Base-by-base conservation (phyloP, 768 basidiomycete species). In the Pulveroboletus sp. region DNA sequence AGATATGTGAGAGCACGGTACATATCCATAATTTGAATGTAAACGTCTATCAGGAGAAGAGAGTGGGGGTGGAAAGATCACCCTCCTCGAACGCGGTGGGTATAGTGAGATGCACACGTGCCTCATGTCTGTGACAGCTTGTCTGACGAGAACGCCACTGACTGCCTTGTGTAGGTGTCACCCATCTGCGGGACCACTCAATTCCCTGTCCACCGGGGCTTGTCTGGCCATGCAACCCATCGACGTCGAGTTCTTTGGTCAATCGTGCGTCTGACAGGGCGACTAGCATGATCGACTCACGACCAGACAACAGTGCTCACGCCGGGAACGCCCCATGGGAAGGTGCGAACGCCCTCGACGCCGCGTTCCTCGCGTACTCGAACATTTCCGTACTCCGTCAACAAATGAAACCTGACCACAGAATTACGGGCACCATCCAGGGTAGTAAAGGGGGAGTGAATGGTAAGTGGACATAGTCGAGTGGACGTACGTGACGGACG, bases 321-420 rank as follows among this genome's bases (percentile, higher is more conserved):
- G 89, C 89, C 14, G 84, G 82, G n/a, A 78, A 76, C 31, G 79
- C 86, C 10, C 90, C 90, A 4, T 93, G 91, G 82, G 88, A 93
- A 66, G 91, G 86, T 21, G 78, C 77, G 37, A 93, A 93, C 60
- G 89, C 91, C 11, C 77, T 91, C 39, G 93, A 94, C 60, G 93
- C 93, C 0, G 91, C 91, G 1, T 86, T 93, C 63, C 69, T 90
- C 8, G 86, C 90, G 0, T 93, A 94, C 65, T 81, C 83, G 8
- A 76, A 79, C 41, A 76, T 95, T 37, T 84, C 90, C 4, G 81
- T 82, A 21, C 75, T 95, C 41, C 79, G 93, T 11, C 93, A 95
- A 66, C 93, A 95, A 70, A 82, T 92, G 51, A 83, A 83, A 64
- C 92, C 93, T 0, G 80, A 84, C 40, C 78, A 84, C 55, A 83